phyloP scores from a whole-genome alignment of 441 rosid species.

The Eruca vesicaria region DNA sequence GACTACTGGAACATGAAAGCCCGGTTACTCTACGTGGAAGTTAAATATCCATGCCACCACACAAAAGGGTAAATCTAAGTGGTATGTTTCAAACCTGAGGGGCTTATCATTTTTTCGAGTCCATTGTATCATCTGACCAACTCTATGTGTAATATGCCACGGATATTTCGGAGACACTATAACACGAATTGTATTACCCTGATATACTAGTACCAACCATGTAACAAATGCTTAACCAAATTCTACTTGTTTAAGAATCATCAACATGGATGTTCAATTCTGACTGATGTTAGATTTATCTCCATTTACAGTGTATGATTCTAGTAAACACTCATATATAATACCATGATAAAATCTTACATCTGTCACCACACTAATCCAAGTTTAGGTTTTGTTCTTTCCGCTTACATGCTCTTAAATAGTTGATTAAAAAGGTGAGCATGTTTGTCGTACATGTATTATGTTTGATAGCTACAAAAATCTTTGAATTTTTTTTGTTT shows the following conservation, averaged over 20 bases:
- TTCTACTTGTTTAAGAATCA: background rate
- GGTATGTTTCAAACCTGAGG: too few species aligned
- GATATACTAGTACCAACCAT: background rate
- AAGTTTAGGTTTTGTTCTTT: background rate
- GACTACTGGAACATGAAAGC: too few species aligned
- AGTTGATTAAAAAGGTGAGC: background rate
- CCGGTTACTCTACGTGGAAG: too few species aligned
- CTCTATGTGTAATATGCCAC: background rate
- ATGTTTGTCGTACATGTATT: slow-evolving; percentile 5
- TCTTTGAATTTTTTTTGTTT: background rate
- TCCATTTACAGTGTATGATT: background rate
- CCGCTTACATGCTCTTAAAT: background rate
- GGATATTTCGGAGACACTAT: background rate
- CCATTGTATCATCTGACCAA: background rate
- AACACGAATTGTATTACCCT: background rate
- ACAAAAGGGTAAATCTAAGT: too few species aligned
- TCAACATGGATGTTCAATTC: background rate
- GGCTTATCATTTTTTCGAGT: too few species aligned
- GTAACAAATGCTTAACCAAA: background rate
- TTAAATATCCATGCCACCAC: too few species aligned
- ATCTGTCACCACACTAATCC: slow-evolving; percentile 1
- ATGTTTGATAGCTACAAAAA: background rate
- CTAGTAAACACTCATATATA: background rate
- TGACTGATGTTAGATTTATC: background rate
- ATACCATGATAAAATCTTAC: background rate